phyloP scores from a whole-genome alignment of 495 filamentous ascomycete genomes.

The Trichocladium antarcticum region DNA sequence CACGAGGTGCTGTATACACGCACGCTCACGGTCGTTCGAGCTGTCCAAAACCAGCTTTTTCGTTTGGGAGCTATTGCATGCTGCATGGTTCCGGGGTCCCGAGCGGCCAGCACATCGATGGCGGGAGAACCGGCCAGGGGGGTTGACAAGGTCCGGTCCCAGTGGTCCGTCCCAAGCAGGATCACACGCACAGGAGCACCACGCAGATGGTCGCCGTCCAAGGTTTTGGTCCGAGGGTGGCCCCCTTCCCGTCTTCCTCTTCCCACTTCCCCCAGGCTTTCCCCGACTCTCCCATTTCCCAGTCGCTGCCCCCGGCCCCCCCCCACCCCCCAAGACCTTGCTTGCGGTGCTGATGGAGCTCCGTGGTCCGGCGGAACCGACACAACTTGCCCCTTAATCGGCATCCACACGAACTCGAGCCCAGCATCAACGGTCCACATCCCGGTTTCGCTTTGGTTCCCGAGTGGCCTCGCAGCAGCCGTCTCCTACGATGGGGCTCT shows the following conservation, averaged over 20 bases:
- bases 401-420: neutral
- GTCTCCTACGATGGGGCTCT: constrained; percentile 31
- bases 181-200: neutral
- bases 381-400: neutral
- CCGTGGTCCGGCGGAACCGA: neutral
- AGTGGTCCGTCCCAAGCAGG: neutral
- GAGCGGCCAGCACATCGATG: no score
- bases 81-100: no score
- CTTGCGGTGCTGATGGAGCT: neutral
- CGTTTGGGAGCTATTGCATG: no score
- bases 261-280: neutral
- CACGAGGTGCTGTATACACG: no score
- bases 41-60: no score
- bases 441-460: neutral
- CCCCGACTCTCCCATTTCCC: neutral
- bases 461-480: constrained; percentile 16
- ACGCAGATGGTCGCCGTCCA: neutral
- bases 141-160: neutral
- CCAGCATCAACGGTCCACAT: neutral
- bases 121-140: neutral
- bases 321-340: no score
- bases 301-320: neutral
- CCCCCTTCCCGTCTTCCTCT: neutral
- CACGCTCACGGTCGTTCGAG: no score
- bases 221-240: no score